A percentile compares a stretch with the other conserved stretches of the same genome.
These are phyloP conservation scores for Phyllostachys edulis DNA, from an alignment of 176 grass and related monocot species.

Conservation along the genomic window DNA sequence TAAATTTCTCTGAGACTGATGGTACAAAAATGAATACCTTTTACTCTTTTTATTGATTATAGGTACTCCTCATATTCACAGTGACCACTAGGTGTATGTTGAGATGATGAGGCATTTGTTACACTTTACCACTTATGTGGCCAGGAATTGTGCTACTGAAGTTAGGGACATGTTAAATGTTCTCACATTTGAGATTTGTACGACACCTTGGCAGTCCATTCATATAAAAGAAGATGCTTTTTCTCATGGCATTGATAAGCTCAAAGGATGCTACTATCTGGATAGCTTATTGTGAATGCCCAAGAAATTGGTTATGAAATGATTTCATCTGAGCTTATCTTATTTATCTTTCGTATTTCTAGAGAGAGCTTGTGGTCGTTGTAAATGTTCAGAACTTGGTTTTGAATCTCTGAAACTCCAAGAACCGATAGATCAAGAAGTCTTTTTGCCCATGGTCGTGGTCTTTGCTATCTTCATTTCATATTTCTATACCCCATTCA, in stretches of 20 bases:
- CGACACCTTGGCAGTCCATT: not conserved
- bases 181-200: not conserved
- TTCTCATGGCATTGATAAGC: not conserved
- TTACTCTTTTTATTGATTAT: not conserved
- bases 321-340: constrained; percentile 3
- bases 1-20: constrained; percentile 50
- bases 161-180: not conserved
- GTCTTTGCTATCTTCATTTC: not conserved
- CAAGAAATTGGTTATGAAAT: not conserved
- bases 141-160: not conserved
- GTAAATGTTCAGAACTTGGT: constrained; percentile 88
- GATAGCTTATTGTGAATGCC: not conserved
- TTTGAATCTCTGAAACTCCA: constrained; percentile 94
- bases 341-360: constrained; percentile 52
- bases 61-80: constrained; percentile 1
- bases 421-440: constrained; percentile 98
- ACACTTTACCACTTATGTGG: not conserved
- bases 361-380: constrained; percentile 71
- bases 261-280: not conserved
- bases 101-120: not conserved
- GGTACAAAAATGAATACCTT: constrained; percentile 52
- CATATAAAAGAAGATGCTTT: not conserved
- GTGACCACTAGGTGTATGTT: not conserved
- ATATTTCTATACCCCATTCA: not conserved
- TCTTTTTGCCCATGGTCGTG: not conserved